Evolutionary conservation across 2,329 filamentous ascomycete genomes (phyloP), one percentile per base, ranked within the genome.

Genomic region (Lachnellula arida): DNA sequence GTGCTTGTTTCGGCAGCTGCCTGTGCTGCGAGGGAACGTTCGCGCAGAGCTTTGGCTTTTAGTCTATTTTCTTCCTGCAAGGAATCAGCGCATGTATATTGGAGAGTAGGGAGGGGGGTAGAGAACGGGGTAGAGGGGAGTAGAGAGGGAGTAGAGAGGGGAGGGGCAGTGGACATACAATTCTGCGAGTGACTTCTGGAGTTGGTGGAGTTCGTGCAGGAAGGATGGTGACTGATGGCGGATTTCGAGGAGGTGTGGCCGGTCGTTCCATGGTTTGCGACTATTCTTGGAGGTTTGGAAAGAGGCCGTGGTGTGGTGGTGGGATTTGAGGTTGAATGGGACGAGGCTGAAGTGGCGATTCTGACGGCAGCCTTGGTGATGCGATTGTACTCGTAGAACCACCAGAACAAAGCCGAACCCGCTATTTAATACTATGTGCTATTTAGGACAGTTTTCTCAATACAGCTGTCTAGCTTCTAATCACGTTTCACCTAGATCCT

Each of bases 11-110:
- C 65, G 60, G 76, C 74, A 49, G 76, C 66, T 58, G 77, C 72
- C 58, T 77, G 73, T 57, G 86, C 83, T 35, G 86, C 84, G 66
- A 91, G 85, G 56, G 81, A 81, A 67, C 87, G 85, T 63, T 89
- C 84, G 56, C 89, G 87, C 17, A 92, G 78, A 2, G 91, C 92
- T 79, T 97, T 97, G 54, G 94, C 90, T 73, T 86, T 89, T 32
- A 97, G 81, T 19, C 93, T 84, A 65, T 86, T 92, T 71, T 93
- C 85, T 82, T 97, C 93, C 89, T 94, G 56, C 15, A 8, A 22
- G 34, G 5, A 49, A 52, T 60, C 40, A 62, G 46, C 25, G 19
- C 28, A 25, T 46, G 47, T 14, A 28, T 23, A 39, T 3, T 4
- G 22, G 9, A 32, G 28, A 32, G 28, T 9, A 9, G 9, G 28